Percentiles rank a stretch among this genome's conserved stretches.
phyloP scores from a whole-genome alignment of 2,329 filamentous ascomycete genomes.

The Paraconiothyrium brasiliense region DNA sequence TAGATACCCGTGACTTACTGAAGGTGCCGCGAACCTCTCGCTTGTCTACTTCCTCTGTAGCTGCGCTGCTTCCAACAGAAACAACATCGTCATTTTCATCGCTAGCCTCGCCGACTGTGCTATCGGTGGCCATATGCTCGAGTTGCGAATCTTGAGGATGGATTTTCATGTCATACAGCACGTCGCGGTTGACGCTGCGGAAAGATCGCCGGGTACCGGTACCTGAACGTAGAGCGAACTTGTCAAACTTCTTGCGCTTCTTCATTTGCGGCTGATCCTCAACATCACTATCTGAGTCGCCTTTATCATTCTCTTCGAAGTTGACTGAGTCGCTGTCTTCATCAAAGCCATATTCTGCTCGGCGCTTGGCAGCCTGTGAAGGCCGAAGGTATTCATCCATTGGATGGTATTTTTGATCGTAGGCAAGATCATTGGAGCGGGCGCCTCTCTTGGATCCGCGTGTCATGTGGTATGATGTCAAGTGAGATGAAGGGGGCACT shows the following conservation, averaged over 20 bases:
- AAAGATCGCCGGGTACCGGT: slow-evolving; percentile 32
- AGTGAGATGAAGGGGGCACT: too few species aligned
- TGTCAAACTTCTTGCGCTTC: slow-evolving; percentile 24
- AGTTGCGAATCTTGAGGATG: slow-evolving; percentile 42
- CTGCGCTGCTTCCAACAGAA: slow-evolving; percentile 12
- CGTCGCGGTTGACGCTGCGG: slow-evolving; percentile 29
- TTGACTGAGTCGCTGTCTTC: slow-evolving; percentile 15
- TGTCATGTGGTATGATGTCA: slow-evolving; percentile 19
- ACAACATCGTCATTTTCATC: slow-evolving; percentile 6
- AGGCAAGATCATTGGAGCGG: slow-evolving; percentile 31
- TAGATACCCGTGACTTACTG: not conserved
- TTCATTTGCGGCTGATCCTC: slow-evolving; percentile 8
- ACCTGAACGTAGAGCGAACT: slow-evolving; percentile 1
- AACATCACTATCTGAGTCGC: slow-evolving; percentile 21
- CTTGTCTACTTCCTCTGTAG: not conserved
- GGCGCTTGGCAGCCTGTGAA: slow-evolving; percentile 38
- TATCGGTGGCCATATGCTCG: slow-evolving; percentile 8
- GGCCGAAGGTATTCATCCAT: slow-evolving; percentile 44
- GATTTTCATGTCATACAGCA: slow-evolving; percentile 36
- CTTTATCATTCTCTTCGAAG: slow-evolving; percentile 12
- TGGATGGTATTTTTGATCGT: slow-evolving; percentile 46
- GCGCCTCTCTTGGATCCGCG: slow-evolving; percentile 18
- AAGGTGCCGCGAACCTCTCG: not conserved
- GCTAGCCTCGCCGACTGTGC: not conserved
- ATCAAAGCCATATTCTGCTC: slow-evolving; percentile 29